Conservation (phyloP, 2,329 filamentous ascomycete genomes). For the Apiospora koreana region DNA sequence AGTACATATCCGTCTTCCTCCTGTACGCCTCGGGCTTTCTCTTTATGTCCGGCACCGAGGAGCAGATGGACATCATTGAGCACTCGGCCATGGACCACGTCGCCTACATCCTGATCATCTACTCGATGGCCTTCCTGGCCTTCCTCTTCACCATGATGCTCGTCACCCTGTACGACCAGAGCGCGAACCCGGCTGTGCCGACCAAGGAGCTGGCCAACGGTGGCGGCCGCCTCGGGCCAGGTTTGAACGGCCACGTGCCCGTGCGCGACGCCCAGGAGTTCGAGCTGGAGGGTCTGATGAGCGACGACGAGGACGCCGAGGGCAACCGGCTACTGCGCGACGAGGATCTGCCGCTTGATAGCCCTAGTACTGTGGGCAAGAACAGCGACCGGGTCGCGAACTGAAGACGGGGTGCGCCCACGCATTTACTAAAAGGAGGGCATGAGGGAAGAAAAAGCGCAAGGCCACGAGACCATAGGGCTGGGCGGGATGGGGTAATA, state of each 20-base stretch:
- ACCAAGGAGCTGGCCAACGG: conserved; percentile 40
- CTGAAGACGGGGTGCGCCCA: conserved; percentile 13
- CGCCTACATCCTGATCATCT: conserved; percentile 88
- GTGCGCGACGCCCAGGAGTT: conserved; percentile 86
- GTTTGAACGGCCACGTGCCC: conserved; percentile 30
- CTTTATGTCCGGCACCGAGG: conserved; percentile 96
- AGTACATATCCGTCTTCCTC: conserved; percentile 71
- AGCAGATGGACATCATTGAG: conserved; percentile 83
- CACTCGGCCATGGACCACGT: conserved; percentile 81
- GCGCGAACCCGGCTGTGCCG: conserved; percentile 37
- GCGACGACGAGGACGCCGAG: conserved; percentile 75
- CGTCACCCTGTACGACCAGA: conserved; percentile 77
- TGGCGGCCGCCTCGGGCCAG: conserved; percentile 39
- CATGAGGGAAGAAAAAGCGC: background rate
- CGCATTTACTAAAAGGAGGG: no score
- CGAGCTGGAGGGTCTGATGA: conserved; percentile 87
- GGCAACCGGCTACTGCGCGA: conserved; percentile 38
- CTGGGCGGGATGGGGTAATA: background rate
- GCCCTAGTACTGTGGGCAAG: conserved; percentile 50
- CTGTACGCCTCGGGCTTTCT: conserved; percentile 91
- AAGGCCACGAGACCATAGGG: background rate
- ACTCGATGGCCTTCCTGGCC: conserved; percentile 83
- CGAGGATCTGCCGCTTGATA: conserved; percentile 42
- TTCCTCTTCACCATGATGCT: conserved; percentile 92
- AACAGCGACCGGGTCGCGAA: conserved; percentile 41